Percentiles rank a stretch among this genome's conserved stretches.
Evolutionary conservation across 2,329 filamentous ascomycete genomes (phyloP).

Genomic region (Coleophoma crateriformis): DNA sequence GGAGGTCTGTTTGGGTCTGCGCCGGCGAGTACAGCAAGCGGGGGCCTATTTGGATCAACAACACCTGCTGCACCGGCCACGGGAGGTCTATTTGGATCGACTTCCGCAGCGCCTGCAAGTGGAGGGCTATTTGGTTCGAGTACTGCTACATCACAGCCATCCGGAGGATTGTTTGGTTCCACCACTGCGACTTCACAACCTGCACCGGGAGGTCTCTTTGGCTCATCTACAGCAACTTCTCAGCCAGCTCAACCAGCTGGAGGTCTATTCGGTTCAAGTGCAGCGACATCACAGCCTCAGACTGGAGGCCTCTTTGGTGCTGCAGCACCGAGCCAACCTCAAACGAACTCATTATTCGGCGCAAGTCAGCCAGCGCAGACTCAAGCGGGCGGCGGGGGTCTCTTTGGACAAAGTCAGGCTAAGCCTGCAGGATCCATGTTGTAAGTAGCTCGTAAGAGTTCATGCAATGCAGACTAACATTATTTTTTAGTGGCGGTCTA

Average conservation of each 20-base stretch:
- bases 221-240: slow-evolving; percentile 15
- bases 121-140: slow-evolving; percentile 14
- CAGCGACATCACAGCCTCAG: slow-evolving; percentile 15
- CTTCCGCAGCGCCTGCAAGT: slow-evolving; percentile 8
- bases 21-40: slow-evolving; percentile 5
- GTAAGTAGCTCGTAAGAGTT: slow-evolving; percentile 13
- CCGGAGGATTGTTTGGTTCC: slow-evolving; percentile 22
- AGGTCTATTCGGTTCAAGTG: slow-evolving; percentile 21
- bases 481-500: neutral
- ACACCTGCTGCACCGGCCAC: slow-evolving; percentile 12
- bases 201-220: slow-evolving; percentile 25
- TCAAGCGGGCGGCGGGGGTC: slow-evolving; percentile 15
- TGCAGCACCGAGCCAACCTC: slow-evolving; percentile 15
- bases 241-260: slow-evolving; percentile 10
- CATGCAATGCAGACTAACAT: too few species aligned
- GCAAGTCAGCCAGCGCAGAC: slow-evolving; percentile 9
- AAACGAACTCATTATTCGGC: slow-evolving; percentile 22
- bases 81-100: slow-evolving; percentile 15
- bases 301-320: slow-evolving; percentile 26
- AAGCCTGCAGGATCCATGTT: slow-evolving; percentile 23
- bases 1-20: slow-evolving; percentile 18
- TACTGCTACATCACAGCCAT: slow-evolving; percentile 6
- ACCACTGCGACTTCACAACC: slow-evolving; percentile 6
- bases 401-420: slow-evolving; percentile 25
- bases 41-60: slow-evolving; percentile 23